Conservation (phyloP, 306 rosid genomes). For the Begonia peltatifolia region DNA sequence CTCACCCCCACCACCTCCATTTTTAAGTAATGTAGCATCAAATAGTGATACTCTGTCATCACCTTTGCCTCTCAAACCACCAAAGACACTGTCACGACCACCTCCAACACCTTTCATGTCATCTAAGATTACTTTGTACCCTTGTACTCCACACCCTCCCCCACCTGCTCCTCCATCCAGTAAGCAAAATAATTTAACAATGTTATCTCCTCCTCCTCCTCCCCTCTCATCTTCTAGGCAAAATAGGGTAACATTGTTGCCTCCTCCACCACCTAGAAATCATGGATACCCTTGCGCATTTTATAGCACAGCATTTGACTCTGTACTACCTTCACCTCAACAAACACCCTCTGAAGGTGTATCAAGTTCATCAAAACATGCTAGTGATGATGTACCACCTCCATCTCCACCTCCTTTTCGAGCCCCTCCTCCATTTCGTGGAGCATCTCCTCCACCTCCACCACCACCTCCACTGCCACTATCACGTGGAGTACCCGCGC, state of each 20-base stretch:
- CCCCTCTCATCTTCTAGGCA: not conserved
- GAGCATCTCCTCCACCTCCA: conserved; percentile 9
- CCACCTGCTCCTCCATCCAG: conserved; percentile 1
- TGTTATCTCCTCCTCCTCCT: conserved; percentile 9
- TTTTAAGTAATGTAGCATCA: conserved; percentile 9
- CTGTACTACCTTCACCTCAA: not conserved
- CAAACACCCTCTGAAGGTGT: conserved; percentile 4
- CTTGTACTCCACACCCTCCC: not conserved
- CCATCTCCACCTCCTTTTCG: not conserved
- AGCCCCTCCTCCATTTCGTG: no score
- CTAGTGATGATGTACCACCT: conserved; percentile 10
- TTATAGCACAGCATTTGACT: not conserved
- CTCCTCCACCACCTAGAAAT: not conserved
- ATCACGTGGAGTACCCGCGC: conserved; percentile 8
- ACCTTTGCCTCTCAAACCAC: not conserved
- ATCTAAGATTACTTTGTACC: not conserved
- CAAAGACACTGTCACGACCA: conserved; percentile 9
- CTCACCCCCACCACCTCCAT: conserved; percentile 3
- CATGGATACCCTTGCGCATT: not conserved
- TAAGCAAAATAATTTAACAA: no score
- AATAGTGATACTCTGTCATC: conserved; percentile 8
- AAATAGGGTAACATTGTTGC: no score
- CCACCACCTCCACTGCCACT: conserved; percentile 25
- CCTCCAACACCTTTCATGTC: conserved; percentile 7
- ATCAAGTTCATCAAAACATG: conserved; percentile 5